Base-by-base conservation (phyloP, 2,329 filamentous ascomycete genomes). In the Sordariomycetes sp. region DNA sequence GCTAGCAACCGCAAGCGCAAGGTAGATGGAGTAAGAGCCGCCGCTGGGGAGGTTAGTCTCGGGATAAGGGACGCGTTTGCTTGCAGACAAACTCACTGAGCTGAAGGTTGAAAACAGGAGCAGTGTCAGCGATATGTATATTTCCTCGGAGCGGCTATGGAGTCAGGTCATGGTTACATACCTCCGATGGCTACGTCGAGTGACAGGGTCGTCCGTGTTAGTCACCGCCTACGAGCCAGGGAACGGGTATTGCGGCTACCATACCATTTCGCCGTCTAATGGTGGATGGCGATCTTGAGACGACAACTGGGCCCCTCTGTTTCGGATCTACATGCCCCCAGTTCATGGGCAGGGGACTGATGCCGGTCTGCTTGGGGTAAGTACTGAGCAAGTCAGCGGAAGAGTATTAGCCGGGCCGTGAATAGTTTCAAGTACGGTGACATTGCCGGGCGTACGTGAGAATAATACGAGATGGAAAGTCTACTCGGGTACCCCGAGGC, bases 11-110 rank as follows among this genome's bases (percentile, higher is more conserved):
- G 92, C 92, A 32, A 97, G 79, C 24, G 92, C 92, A 67, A 95
- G 90, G 74, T 97, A 97, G 62, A 96, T 92, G 60, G 89, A 90
- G 70, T 99, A 97, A 4, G 90, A 96, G 58, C 94, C 92, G 61
- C 94, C 92, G 42, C 57, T 58, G 45, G 22, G 20, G 22, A 45
- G 5, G 6, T 54, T 50, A 50, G 45, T 8, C 12, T 50, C 6
- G 20, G 20, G 10, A 5, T 20, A 10, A 22, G 45, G 10, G 22
- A 22, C 20, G 12, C n/a, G 10, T 24, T 22, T 24, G 2, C 6
- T 24, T 20, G 10, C 24, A 6, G 54, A 13, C 10, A 42, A 13
- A 62, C 69, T 65, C 60, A 71, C 69, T 71, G 71, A 58, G 72
- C 72, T 73, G 53, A 8, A 34, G 20, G 45, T 28, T n/a, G 12